Base-by-base conservation (phyloP, 805 yeast species). In the Candida wancherniae region DNA sequence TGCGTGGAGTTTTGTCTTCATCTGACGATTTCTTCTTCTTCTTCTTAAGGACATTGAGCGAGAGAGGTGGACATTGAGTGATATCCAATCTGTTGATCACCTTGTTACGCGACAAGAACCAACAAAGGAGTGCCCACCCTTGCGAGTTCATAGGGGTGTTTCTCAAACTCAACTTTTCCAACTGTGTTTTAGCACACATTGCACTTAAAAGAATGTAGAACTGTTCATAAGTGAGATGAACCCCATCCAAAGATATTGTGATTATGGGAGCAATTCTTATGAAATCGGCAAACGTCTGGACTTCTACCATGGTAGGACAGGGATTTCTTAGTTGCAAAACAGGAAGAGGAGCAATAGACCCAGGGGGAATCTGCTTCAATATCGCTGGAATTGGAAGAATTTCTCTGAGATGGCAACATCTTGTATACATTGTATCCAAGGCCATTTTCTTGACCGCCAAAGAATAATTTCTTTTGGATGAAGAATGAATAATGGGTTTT, bases 361-460 rank as follows among this genome's bases (percentile, higher is more conserved):
- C 85, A 48, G 77, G 78, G 1, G 84, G 84, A 39, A 88, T 69
- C 51, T 85, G 95, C 48, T 82, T 81, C 45, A 84, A 51, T 5
- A 90, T 86, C 3, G 94, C 90, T 3, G 95, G 90, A 29, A 88
- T 88, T 2, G 97, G 97, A 39, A 88, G 56, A 35, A 88, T 88
- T 49, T 88, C 97, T 33, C 97, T 67, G 36, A 88, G 63, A 55
- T 88, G 97, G 53, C 97, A 88, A 55, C 97, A 90, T 42, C 97
- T 67, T 1, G 96, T 85, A 57, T 88, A 88, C 49, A 90, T 67
- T 26, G 77, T 71, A 46, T 85, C 95, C 31, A 82, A 70, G 1
- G 70, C 69, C 70, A 65, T 65, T 33, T 63, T 64, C 38, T 62
- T 50, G 9, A 61, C 55, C 2, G 69, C 69, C 1, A 45, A 51